Base-by-base conservation (phyloP, 2,329 filamentous ascomycete genomes). In the Elsinoe ampelina region DNA sequence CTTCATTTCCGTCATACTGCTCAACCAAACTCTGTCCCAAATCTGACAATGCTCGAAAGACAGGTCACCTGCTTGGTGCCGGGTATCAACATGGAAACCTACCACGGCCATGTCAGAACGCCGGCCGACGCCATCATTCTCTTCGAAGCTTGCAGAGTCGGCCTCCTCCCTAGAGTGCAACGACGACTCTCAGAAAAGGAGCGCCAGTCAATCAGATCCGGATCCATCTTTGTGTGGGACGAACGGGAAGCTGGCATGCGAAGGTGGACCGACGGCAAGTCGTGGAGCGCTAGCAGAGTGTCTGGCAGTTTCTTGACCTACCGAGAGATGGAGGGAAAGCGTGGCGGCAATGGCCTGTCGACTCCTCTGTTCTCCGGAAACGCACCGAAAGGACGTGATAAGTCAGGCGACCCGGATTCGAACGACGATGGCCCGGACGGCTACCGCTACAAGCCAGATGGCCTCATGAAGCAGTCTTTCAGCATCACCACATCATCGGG, bases 151-250 rank as follows among this genome's bases (percentile, higher is more conserved):
- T 98, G 92, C 72, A 82, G 92, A 62, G 78, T 95, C 45, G 93
- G 93, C 56, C 77, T 95, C 50, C 76, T 97, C 48, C 93, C 93
- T 30, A 84, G 93, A 63, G 93, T 98, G 5, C 93, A 97, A 75
- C 82, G 93, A 63, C 81, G 93, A 65, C 75, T 96, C 59, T 97
- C 93, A 2, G 93, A 98, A 72, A 97, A 97, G 74, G 93, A 98
- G 74, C 83, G 93, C 60, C 91, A 96, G 69, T 89, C 89, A 3
- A 98, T 98, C 70, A 86, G 89, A 67, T 95, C 92, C 0, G 93
- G 93, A 42, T 98, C 93, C 0, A 92, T 98, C 2, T 98, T 97
- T 67, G 93, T 98, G n/a, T 98, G 93, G 93, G 93, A 98, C 71
- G 93, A 98, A 77, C 80, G 92, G 64, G 93, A 98, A 76, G 93